Evolutionary conservation across 768 basidiomycete species (phyloP).

Genomic region (Rhizopogon vesiculosus): DNA sequence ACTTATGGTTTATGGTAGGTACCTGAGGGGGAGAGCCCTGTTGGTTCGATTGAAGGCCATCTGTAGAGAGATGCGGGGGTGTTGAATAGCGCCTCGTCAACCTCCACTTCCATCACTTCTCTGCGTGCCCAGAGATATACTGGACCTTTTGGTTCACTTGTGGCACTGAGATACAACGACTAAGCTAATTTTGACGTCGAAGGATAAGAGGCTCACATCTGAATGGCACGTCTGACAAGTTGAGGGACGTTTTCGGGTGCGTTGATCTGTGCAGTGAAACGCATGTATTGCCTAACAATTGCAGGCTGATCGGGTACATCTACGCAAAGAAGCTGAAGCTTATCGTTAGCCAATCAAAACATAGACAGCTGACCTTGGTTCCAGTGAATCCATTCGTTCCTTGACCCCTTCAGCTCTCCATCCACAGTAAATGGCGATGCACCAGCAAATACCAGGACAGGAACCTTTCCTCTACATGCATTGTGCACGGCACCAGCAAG

Average conservation of each 20-base stretch:
- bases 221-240: conserved; percentile 52
- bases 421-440: conserved; percentile 56
- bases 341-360: no score
- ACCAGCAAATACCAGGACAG: conserved; percentile 70
- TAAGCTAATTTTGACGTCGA: background rate
- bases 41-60: conserved; percentile 52
- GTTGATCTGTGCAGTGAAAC: conserved; percentile 54
- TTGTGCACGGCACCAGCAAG: conserved; percentile 72
- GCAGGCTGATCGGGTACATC: conserved; percentile 66
- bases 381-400: conserved; percentile 78
- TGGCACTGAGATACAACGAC: conserved; percentile 39
- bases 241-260: conserved; percentile 50
- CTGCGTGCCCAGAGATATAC: conserved; percentile 71
- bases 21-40: conserved; percentile 41
- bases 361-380: conserved; percentile 44
- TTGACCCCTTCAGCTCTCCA: conserved; percentile 53
- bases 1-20: background rate
- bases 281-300: conserved; percentile 75
- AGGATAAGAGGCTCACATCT: conserved; percentile 41
- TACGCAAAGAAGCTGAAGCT: conserved; percentile 16
- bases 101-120: conserved; percentile 66
- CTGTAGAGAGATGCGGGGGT: conserved; percentile 23
- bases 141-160: conserved; percentile 67
- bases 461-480: conserved; percentile 54
- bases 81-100: conserved; percentile 35